phyloP scores from a whole-genome alignment of 192 early-diverging fungal species.

The Coemansia reversa region DNA sequence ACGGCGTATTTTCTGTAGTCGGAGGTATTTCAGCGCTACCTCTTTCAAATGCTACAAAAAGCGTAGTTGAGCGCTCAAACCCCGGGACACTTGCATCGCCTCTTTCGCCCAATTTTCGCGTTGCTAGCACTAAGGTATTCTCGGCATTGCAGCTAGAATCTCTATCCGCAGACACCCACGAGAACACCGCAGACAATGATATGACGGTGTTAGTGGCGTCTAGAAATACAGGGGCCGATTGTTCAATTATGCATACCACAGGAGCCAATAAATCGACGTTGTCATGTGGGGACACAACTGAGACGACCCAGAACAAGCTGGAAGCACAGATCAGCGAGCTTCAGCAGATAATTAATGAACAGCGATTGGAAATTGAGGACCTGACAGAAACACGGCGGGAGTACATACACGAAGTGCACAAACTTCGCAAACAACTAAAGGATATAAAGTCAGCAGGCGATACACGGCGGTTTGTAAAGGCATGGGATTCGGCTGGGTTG shows the following conservation, averaged over 20 bases:
- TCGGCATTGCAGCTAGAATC: no score
- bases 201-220: conserved; percentile 10
- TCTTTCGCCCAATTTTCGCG: no score
- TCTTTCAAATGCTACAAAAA: conserved; percentile 15
- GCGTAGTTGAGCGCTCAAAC: not conserved
- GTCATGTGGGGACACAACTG: not conserved
- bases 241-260: not conserved
- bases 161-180: no score
- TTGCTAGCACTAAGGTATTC: no score
- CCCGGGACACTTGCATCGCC: not conserved
- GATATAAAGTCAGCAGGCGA: conserved; percentile 23
- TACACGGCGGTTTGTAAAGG: conserved; percentile 26
- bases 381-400: conserved; percentile 29
- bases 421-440: conserved; percentile 30
- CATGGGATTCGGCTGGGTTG: conserved; percentile 30
- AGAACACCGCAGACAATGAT: no score
- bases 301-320: conserved; percentile 3
- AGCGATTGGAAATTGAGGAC: conserved; percentile 33
- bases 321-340: conserved; percentile 8
- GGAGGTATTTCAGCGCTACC: conserved; percentile 32
- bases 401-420: conserved; percentile 17
- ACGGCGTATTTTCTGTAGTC: conserved; percentile 21
- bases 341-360: conserved; percentile 22
- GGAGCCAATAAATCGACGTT: not conserved
- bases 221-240: conserved; percentile 1